phyloP scores from a whole-genome alignment of 192 early-diverging fungal species.

The Jimgerdemannia flammicorona region DNA sequence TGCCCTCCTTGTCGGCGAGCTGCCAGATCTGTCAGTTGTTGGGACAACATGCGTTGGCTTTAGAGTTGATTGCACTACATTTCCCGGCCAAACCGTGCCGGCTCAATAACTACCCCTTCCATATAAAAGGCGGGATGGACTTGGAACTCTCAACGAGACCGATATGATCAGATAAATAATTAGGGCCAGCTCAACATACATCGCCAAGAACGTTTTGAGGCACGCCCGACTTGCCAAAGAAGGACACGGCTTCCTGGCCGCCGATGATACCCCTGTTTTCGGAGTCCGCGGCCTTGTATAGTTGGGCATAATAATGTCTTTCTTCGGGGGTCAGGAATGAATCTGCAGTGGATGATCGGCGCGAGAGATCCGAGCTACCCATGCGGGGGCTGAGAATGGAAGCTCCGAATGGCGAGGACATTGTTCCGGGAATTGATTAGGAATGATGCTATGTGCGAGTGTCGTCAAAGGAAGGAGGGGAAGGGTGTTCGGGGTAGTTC shows the following conservation, averaged over 20 bases:
- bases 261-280: slow-evolving; percentile 61
- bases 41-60: no score
- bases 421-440: not conserved
- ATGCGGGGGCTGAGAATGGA: not conserved
- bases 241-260: slow-evolving; percentile 66
- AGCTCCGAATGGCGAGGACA: not conserved
- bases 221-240: slow-evolving; percentile 71
- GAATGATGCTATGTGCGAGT: not conserved
- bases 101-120: no score
- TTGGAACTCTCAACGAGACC: no score
- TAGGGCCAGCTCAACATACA: slow-evolving; percentile 20
- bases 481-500: not conserved
- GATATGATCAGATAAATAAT: no score
- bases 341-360: not conserved
- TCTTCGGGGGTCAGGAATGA: slow-evolving; percentile 53
- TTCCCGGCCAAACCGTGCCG: no score
- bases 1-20: slow-evolving; percentile 70
- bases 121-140: no score
- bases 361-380: not conserved
- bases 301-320: slow-evolving; percentile 51
- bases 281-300: slow-evolving; percentile 59
- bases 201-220: slow-evolving; percentile 55
- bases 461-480: not conserved
- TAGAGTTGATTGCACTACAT: no score
- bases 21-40: slow-evolving; percentile 70